A percentile compares a stretch with the other conserved stretches of the same genome.
Conservation (phyloP, 2,329 filamentous ascomycete species). For the Metarhizium guizhouense region DNA sequence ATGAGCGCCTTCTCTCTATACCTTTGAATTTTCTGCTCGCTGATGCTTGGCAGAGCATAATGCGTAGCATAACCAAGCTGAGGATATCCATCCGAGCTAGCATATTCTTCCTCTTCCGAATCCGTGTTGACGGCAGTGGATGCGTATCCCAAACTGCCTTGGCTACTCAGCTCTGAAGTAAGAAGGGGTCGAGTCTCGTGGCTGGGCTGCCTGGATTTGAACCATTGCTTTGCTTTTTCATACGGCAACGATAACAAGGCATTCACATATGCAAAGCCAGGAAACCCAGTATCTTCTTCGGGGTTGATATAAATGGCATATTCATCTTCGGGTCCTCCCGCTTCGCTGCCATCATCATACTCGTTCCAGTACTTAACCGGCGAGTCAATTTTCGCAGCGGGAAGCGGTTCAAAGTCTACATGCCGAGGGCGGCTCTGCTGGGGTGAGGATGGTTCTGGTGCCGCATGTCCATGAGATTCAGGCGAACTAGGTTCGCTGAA, state of each 20-base stretch:
- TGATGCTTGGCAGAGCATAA: constrained; percentile 44
- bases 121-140: constrained; percentile 23
- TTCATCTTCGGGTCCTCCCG: constrained; percentile 46
- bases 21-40: constrained; percentile 38
- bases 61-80: constrained; percentile 42
- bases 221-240: constrained; percentile 43
- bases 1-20: constrained; percentile 49
- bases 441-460: not conserved
- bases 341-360: constrained; percentile 73
- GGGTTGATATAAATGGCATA: constrained; percentile 72
- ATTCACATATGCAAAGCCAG: constrained; percentile 53
- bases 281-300: constrained; percentile 49
- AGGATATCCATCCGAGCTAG: constrained; percentile 43
- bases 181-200: constrained; percentile 16
- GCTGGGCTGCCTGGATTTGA: constrained; percentile 21
- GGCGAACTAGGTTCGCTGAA: constrained; percentile 32
- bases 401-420: constrained; percentile 21
- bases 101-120: constrained; percentile 39
- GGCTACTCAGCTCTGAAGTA: not conserved
- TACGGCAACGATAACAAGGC: constrained; percentile 40
- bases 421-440: constrained; percentile 7
- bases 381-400: constrained; percentile 18
- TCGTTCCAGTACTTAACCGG: constrained; percentile 68
- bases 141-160: constrained; percentile 18
- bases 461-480: constrained; percentile 16